These are phyloP conservation scores for Sugiyamaella castrensis DNA, from an alignment of 1,139 yeast genomes.

Conservation along the genomic window DNA sequence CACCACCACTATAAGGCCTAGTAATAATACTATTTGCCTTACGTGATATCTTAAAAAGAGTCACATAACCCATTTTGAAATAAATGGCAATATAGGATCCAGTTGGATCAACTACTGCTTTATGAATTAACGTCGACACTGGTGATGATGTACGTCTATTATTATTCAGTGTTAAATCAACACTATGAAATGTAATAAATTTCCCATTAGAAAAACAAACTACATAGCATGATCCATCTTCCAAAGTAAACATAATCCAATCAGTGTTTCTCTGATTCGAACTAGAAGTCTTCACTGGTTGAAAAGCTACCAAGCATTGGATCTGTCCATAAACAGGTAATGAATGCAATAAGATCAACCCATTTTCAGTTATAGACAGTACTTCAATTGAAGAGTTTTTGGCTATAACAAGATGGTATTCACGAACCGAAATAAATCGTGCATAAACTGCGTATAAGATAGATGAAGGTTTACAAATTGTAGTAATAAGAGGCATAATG, in stretches of 20 bases:
- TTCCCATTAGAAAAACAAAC: slow-evolving; percentile 14
- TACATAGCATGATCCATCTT: slow-evolving; percentile 13
- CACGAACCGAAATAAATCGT: slow-evolving; percentile 4
- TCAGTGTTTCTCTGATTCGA: slow-evolving; percentile 3
- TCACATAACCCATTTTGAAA: slow-evolving; percentile 7
- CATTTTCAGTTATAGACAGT: slow-evolving; percentile 8
- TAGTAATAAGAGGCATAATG: slow-evolving; percentile 7
- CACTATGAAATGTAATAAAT: slow-evolving; percentile 12
- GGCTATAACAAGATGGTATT: slow-evolving; percentile 8
- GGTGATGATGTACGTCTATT: not conserved
- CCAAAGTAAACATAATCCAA: slow-evolving; percentile 17
- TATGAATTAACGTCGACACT: slow-evolving; percentile 3
- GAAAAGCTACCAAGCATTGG: slow-evolving; percentile 14
- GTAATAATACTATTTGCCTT: not conserved
- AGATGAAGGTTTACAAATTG: slow-evolving; percentile 6
- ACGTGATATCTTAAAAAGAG: slow-evolving; percentile 8
- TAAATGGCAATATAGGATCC: slow-evolving; percentile 14
- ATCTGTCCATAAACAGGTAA: slow-evolving; percentile 19
- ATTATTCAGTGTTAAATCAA: not conserved
- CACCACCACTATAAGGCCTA: not conserved
- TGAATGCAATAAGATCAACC: slow-evolving; percentile 16
- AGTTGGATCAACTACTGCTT: slow-evolving; percentile 15
- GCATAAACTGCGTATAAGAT: slow-evolving; percentile 11
- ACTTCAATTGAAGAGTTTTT: slow-evolving; percentile 9
- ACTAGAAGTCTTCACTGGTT: slow-evolving; percentile 9